Base-by-base conservation (phyloP, 2,329 filamentous ascomycete genomes). In the Xylariales sp. region DNA sequence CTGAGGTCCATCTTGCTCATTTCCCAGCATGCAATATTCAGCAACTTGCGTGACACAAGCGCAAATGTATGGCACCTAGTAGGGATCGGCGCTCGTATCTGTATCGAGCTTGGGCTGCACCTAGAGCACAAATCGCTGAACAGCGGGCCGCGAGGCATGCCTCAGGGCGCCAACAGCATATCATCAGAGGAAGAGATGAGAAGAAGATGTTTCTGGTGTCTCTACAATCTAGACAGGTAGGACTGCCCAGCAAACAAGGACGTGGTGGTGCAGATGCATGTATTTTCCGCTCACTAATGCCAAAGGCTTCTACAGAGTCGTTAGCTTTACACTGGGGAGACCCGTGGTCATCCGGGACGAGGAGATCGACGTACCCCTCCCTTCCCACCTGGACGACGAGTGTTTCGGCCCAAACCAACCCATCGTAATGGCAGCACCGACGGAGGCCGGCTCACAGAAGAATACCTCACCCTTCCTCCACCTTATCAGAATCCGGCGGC, bases 61-160 rank as follows among this genome's bases (percentile, higher is more conserved):
- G 32, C 32, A 19, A 34, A 34, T 22, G 32, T 34, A 22, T 34
- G 32, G 32, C 32, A 34, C 14, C 32, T 34, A 20, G 32, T 34
- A 11, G 32, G 32, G 9, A 34, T 34, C 22, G 32, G 32, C 9
- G 32, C 32, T 34, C 32, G 32, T 15, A 34, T 34, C 9, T 34
- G 32, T 34, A 34, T 34, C 32, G 32, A 34, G 32, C 32, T 34
- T 5, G 32, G 32, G 7, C 19, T 34, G 12, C 32, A 34, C 16
- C 18, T 34, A 12, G 18, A 34, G 7, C 32, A n/a, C 3, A 16
- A 34, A n/a, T 11, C 32, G n/a, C 8, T 34, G n/a, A 19, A 34
- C n/a, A 18, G 11, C 16, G 11, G 18, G 9, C 14, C 18, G 4
- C 7, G 11, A 10, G 14, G 32, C 22, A 7, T 20, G 10, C 3